Percentiles rank a stretch among this genome's conserved stretches.
Conservation (phyloP, 176 grass and related monocot species). For the Oryza rufipogon region DNA sequence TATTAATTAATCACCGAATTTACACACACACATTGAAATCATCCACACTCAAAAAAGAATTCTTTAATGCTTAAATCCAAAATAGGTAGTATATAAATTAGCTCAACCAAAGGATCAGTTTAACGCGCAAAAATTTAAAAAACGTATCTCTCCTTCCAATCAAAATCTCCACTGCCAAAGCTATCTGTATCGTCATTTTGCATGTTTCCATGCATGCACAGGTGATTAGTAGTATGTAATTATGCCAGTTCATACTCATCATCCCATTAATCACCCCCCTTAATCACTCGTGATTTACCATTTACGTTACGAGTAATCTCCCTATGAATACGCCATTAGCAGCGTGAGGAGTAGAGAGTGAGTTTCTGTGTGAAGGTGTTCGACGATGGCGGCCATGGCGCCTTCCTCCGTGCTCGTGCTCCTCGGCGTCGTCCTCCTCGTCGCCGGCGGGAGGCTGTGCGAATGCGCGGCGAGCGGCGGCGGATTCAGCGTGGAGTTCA, state of each 20-base stretch:
- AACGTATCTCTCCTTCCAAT: not conserved
- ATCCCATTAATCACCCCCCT: not conserved
- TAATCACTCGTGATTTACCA: not conserved
- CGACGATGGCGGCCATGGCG: constrained; percentile 12
- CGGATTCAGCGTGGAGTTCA: constrained; percentile 64
- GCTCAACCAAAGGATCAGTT: not conserved
- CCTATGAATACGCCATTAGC: not conserved
- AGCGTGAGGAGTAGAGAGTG: not conserved
- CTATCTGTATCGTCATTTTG: not conserved
- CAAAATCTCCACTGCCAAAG: not conserved
- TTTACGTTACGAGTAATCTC: not conserved
- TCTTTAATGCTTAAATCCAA: not conserved
- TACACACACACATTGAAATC: not conserved
- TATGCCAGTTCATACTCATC: not conserved
- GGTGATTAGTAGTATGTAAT: not conserved
- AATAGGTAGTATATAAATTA: not conserved
- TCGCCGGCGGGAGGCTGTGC: not conserved
- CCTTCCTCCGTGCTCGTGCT: constrained; percentile 14
- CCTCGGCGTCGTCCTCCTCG: not conserved
- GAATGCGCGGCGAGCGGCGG: not conserved
- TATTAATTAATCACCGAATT: not conserved
- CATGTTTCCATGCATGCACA: not conserved
- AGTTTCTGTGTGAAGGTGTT: not conserved
- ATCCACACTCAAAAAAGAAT: not conserved
- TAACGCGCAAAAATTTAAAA: not conserved